Evolutionary conservation across 345 rosid genomes (phyloP).

Genomic region (Eucalyptus tenuipes): DNA sequence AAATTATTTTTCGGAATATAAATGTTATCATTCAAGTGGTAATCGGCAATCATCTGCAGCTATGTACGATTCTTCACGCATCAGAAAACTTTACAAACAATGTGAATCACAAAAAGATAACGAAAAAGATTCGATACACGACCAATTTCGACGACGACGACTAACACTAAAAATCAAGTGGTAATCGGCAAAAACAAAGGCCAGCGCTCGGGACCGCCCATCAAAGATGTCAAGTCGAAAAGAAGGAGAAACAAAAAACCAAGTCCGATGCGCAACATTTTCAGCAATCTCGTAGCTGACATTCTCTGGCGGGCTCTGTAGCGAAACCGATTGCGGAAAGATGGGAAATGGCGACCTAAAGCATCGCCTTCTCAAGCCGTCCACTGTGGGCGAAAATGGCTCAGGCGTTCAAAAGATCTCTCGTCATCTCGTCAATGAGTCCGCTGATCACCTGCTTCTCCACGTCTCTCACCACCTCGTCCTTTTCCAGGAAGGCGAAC

Average conservation of each 20-base stretch:
- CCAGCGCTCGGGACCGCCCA: neutral
- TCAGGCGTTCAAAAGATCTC: conserved; percentile 21
- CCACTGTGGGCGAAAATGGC: neutral
- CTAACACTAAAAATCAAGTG: neutral
- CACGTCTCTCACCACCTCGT: conserved; percentile 59
- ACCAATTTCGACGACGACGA: neutral
- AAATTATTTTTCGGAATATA: fast-evolving
- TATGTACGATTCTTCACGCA: neutral
- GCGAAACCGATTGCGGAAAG: neutral
- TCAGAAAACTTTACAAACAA: neutral
- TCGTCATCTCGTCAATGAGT: conserved; percentile 54
- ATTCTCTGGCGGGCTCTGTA: neutral
- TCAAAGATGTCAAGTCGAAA: neutral
- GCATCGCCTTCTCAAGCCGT: neutral
- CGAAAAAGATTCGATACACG: neutral
- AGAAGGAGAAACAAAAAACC: neutral
- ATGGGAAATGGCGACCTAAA: neutral
- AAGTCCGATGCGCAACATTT: neutral
- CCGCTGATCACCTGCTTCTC: conserved; percentile 55
- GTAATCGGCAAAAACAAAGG: neutral
- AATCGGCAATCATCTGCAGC: neutral
- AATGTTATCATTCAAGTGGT: too few species aligned
- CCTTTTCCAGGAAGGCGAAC: conserved; percentile 43
- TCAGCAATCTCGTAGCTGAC: neutral
- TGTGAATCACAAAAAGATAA: neutral